A percentile compares a stretch with the other conserved stretches of the same genome.
Conservation (phyloP, 306 rosid species). For the Carpinus viminea region DNA sequence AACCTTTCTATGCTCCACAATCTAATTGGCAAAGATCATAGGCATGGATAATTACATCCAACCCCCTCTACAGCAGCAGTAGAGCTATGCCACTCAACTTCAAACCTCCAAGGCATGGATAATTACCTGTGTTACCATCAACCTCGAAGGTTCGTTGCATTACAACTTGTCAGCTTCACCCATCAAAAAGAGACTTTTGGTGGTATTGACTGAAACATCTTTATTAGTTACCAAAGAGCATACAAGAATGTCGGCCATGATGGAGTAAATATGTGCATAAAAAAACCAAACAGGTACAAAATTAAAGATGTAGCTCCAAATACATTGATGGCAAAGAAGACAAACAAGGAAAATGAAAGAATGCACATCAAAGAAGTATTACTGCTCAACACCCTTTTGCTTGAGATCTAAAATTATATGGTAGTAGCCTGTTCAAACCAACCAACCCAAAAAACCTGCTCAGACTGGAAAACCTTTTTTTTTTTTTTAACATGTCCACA, state of each 20-base stretch:
- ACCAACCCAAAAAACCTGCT: background rate
- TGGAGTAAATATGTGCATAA: background rate
- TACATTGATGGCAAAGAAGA: background rate
- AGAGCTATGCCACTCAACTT: background rate
- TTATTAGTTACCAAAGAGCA: background rate
- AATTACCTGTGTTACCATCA: background rate
- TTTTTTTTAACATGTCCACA: no score
- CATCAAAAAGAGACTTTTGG: background rate
- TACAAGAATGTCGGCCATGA: background rate
- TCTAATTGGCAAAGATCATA: no score
- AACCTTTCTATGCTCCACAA: no score
- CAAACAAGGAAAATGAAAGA: background rate
- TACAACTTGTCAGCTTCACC: background rate
- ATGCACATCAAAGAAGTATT: background rate
- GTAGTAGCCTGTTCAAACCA: background rate
- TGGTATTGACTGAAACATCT: background rate
- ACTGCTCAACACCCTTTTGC: background rate
- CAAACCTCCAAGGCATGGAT: background rate
- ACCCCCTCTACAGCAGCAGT: no score
- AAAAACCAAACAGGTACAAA: background rate
- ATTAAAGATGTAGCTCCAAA: conserved; percentile 1
- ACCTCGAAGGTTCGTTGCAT: background rate
- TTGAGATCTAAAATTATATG: background rate
- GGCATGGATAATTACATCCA: no score
- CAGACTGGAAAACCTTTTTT: background rate